phyloP scores from a whole-genome alignment of 2,329 filamentous ascomycete species.

The Phoma sp. region DNA sequence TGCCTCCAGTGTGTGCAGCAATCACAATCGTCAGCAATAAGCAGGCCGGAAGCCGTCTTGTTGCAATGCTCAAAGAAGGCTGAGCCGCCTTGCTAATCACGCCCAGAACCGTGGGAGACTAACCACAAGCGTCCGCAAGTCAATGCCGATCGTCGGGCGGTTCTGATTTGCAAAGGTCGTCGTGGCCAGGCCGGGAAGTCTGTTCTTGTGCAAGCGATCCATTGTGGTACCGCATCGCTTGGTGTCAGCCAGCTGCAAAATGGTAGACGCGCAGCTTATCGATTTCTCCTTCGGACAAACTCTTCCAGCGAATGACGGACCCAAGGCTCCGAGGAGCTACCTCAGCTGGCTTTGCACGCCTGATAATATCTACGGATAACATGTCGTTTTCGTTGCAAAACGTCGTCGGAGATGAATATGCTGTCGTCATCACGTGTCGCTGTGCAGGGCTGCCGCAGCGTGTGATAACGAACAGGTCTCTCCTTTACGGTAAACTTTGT shows the following conservation, averaged over 20 bases:
- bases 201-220: background rate
- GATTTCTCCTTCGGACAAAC: background rate
- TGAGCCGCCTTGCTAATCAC: conserved; percentile 11
- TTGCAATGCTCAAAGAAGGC: background rate
- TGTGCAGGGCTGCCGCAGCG: background rate
- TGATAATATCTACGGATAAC: no score
- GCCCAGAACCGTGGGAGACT: conserved; percentile 1
- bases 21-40: background rate
- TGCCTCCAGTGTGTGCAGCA: background rate
- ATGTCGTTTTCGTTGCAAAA: background rate
- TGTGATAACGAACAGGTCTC: background rate
- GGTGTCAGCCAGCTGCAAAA: background rate
- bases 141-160: conserved; percentile 1
- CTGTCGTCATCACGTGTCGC: background rate
- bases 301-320: no score
- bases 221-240: background rate
- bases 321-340: no score
- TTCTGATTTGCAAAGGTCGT: conserved; percentile 1
- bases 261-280: background rate
- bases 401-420: conserved; percentile 5
- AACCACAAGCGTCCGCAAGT: conserved; percentile 6
- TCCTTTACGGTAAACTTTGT: background rate
- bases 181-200: background rate
- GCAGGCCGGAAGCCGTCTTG: background rate
- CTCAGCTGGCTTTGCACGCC: no score